A percentile compares a stretch with the other conserved stretches of the same genome.
Conservation (phyloP, 257 asterid species). For the Jacaranda copaia region DNA sequence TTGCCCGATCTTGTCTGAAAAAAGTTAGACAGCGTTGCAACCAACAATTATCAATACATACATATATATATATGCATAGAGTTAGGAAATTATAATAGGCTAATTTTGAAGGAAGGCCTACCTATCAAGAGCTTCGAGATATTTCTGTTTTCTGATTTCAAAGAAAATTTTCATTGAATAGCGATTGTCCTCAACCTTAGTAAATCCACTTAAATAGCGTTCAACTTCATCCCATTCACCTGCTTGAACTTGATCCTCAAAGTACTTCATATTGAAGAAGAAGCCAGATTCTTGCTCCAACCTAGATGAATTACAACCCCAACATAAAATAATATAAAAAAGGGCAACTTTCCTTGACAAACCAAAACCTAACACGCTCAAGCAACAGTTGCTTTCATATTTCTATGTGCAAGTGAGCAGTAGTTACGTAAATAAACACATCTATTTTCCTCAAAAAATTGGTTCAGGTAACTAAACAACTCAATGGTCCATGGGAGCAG, state of each 20-base stretch:
- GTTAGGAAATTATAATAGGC: constrained; percentile 4
- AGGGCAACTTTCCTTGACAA: constrained; percentile 13
- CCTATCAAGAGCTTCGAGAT: constrained; percentile 98
- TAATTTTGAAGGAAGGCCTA: constrained; percentile 39
- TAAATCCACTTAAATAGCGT: constrained; percentile 83
- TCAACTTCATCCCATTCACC: constrained; percentile 99
- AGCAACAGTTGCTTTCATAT: background rate
- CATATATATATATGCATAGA: background rate
- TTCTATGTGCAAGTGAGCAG: background rate
- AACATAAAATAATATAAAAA: constrained; percentile 31
- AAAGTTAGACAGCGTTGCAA: constrained; percentile 17
- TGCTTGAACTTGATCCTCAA: constrained; percentile 95
- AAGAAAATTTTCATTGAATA: constrained; percentile 96
- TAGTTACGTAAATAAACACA: constrained; percentile 8
- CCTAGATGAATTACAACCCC: constrained; percentile 50
- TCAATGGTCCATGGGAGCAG: constrained; percentile 14
- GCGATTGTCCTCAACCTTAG: constrained; percentile 95
- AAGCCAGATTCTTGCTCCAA: constrained; percentile 97
- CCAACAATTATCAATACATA: constrained; percentile 29
- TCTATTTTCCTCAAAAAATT: background rate
- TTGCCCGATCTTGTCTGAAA: constrained; percentile 83
- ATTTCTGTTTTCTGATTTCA: constrained; percentile 94
- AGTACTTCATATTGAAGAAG: constrained; percentile 94
- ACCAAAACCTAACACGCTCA: constrained; percentile 7
- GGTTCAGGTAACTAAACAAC: constrained; percentile 15